Percentiles rank a stretch among this genome's conserved stretches.
Conservation (phyloP, 805 yeast species). For the Pichia rugopelliculosa region DNA sequence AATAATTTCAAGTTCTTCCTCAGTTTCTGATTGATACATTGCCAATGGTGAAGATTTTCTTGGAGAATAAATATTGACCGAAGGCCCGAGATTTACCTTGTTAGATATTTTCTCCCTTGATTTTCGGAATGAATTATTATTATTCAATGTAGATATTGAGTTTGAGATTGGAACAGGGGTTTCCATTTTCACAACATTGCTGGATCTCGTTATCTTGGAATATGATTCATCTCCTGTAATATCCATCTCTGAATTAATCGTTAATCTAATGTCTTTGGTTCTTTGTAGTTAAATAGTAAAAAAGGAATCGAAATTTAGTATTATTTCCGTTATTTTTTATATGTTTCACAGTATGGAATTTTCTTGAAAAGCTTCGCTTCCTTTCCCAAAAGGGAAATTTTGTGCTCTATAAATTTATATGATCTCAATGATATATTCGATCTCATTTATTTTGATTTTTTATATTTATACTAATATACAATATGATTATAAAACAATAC, state of each 20-base stretch:
- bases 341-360: no score
- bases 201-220: neutral
- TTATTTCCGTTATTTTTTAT: no score
- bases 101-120: neutral
- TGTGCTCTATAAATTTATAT: no score
- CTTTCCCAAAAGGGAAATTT: no score
- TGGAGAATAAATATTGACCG: conserved; percentile 2
- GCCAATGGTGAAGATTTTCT: conserved; percentile 11
- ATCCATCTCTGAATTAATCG: no score
- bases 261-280: no score
- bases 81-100: neutral
- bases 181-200: neutral
- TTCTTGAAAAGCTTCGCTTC: neutral
- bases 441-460: neutral
- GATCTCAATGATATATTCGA: neutral
- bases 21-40: neutral
- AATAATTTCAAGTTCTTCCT: neutral
- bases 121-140: neutral
- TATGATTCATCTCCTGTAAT: neutral
- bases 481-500: neutral
- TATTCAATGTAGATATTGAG: neutral
- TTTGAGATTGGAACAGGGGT: neutral
- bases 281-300: no score
- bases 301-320: no score
- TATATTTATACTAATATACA: conserved; percentile 7